Evolutionary conservation across 1,284 basidiomycete genomes (phyloP).

Genomic region (Fistulinella staudtii): DNA sequence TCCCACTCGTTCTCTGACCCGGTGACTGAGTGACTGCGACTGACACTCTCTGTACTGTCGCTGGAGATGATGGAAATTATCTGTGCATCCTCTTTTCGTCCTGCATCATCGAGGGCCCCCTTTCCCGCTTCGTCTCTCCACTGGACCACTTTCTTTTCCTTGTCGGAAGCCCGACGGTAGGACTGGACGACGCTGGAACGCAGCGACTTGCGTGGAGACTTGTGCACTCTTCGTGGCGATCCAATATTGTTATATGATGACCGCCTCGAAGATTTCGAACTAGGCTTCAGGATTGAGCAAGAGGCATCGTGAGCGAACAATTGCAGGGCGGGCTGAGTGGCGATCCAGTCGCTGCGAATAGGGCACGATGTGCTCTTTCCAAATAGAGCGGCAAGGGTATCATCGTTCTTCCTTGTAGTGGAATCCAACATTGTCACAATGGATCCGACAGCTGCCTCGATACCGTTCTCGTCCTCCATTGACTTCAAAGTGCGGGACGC

Average conservation of each 20-base stretch:
- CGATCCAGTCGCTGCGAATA: constrained; percentile 41
- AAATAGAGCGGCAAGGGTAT: constrained; percentile 58
- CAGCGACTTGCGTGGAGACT: constrained; percentile 67
- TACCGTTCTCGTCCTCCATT: constrained; percentile 40
- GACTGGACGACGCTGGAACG: constrained; percentile 62
- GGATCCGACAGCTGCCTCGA: constrained; percentile 39
- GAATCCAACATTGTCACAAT: constrained; percentile 49
- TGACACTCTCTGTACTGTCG: constrained; percentile 28
- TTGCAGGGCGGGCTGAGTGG: constrained; percentile 34
- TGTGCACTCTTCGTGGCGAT: constrained; percentile 42
- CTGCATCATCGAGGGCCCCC: constrained; percentile 74
- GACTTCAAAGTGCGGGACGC: constrained; percentile 55
- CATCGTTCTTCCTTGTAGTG: constrained; percentile 65
- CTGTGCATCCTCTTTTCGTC: constrained; percentile 42
- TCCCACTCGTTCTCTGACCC: constrained; percentile 86
- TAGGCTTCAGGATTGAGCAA: constrained; percentile 48
- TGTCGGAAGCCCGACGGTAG: constrained; percentile 59
- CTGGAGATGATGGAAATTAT: constrained; percentile 39
- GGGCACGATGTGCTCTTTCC: constrained; percentile 62
- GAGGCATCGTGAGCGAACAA: constrained; percentile 39
- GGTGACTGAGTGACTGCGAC: constrained; percentile 38
- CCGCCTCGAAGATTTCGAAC: constrained; percentile 40
- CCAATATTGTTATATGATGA: constrained; percentile 46
- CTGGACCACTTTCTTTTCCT: constrained; percentile 78
- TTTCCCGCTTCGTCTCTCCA: constrained; percentile 89